Conservation (phyloP, 2,329 filamentous ascomycete genomes). For the Hansfordia pulvinata region DNA sequence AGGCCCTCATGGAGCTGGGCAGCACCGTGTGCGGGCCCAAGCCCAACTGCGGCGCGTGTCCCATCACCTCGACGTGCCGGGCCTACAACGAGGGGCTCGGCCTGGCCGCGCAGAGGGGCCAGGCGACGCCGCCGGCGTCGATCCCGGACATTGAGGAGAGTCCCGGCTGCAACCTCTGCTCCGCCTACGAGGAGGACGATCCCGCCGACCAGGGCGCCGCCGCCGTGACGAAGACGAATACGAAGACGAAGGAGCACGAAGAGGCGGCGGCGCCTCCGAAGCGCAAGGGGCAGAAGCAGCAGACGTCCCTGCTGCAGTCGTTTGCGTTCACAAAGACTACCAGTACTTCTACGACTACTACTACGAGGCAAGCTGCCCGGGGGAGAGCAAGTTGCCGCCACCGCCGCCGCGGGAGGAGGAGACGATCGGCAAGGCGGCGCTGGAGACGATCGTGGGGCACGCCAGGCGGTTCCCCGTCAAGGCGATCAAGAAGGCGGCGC, state of each 20-base stretch:
- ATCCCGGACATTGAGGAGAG: constrained; percentile 35
- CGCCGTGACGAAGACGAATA: constrained; percentile 3
- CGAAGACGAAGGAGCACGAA: constrained; percentile 5
- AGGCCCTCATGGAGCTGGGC: constrained; percentile 52
- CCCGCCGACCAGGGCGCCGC: constrained; percentile 8
- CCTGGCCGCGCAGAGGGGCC: constrained; percentile 11
- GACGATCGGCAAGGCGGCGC: constrained; percentile 8
- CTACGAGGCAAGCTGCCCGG: no score
- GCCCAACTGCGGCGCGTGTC: constrained; percentile 39
- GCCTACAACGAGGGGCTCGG: constrained; percentile 32
- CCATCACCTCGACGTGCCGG: constrained; percentile 35
- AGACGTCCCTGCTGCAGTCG: constrained; percentile 8
- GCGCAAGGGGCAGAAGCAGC: not conserved
- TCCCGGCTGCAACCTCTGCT: constrained; percentile 33
- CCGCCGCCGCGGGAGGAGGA: constrained; percentile 2
- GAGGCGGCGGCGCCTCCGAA: constrained; percentile 7
- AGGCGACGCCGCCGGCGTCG: constrained; percentile 1
- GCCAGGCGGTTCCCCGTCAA: constrained; percentile 37
- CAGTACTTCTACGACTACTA: no score
- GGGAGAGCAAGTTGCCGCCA: constrained; percentile 3
- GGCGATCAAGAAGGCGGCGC: constrained; percentile 34
- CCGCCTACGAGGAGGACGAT: constrained; percentile 25
- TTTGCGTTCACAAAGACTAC: constrained; percentile 11
- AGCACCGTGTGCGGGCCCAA: constrained; percentile 48
- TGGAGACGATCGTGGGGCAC: constrained; percentile 26